phyloP scores from a whole-genome alignment of 495 filamentous ascomycete genomes.

The Parathielavia hyrcaniae region DNA sequence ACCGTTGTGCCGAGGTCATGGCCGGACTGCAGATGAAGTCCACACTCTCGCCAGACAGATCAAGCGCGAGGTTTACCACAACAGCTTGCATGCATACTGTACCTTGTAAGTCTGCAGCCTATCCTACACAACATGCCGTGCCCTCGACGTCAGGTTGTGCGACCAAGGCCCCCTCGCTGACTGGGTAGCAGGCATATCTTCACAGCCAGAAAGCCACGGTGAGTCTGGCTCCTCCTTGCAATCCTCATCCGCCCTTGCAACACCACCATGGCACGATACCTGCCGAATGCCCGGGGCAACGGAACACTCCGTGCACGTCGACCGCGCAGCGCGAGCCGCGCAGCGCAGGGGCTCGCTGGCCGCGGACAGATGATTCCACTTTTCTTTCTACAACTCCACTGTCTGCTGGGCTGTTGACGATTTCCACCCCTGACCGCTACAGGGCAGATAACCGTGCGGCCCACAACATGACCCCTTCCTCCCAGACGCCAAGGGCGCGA shows the following conservation, averaged over 20 bases:
- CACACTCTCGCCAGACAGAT: conserved; percentile 55
- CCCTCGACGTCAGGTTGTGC: neutral
- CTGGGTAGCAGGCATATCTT: conserved; percentile 26
- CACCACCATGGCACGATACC: neutral
- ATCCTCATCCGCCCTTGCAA: neutral
- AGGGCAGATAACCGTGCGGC: conserved; percentile 1
- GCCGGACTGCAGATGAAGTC: conserved; percentile 62
- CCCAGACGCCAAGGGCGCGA: neutral
- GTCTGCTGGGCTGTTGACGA: conserved; percentile 13
- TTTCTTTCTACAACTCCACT: conserved; percentile 3
- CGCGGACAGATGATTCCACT: conserved; percentile 10
- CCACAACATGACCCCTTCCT: neutral
- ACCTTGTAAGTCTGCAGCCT: conserved; percentile 55
- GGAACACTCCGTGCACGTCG: neutral
- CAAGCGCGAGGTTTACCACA: conserved; percentile 61
- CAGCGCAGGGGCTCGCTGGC: conserved; percentile 2
- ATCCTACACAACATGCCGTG: conserved; percentile 23
- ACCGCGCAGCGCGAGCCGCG: conserved; percentile 1
- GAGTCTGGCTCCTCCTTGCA: conserved; percentile 12
- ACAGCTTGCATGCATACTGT: conserved; percentile 58
- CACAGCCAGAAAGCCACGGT: conserved; percentile 27
- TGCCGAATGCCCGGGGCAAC: conserved; percentile 1
- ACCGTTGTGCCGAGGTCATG: conserved; percentile 61
- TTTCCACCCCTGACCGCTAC: neutral
- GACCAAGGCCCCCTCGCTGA: conserved; percentile 5